Percentiles rank a stretch among this genome's conserved stretches.
These are phyloP conservation scores for Dunaliella sp. DNA, from an alignment of 139 green algal species.

Conservation along the genomic window DNA sequence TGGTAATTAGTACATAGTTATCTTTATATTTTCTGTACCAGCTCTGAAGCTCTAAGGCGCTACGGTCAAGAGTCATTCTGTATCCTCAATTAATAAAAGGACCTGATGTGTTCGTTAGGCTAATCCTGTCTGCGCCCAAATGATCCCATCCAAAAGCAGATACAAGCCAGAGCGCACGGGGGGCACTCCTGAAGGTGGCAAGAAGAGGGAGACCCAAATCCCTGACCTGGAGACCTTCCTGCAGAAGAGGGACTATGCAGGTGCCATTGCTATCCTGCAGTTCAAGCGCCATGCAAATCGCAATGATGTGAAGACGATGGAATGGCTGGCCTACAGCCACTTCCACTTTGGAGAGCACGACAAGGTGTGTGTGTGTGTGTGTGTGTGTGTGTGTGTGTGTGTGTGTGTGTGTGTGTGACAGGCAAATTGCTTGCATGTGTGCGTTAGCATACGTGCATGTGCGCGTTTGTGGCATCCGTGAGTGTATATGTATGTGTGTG, in stretches of 20 bases:
- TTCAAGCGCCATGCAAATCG: slow-evolving; percentile 53
- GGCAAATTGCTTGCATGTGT: not conserved
- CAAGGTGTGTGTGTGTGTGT: slow-evolving; percentile 47
- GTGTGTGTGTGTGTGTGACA: not conserved
- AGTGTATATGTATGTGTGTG: not conserved
- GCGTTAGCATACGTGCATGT: not conserved
- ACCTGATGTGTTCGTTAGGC: too few relatives aligned
- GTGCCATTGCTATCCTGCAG: slow-evolving; percentile 65
- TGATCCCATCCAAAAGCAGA: not conserved
- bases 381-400: not conserved
- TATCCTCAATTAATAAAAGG: too few relatives aligned
- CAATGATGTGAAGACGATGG: slow-evolving; percentile 50
- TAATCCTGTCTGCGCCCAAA: too few relatives aligned
- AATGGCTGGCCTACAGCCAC: slow-evolving; percentile 78
- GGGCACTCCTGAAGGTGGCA: not conserved
- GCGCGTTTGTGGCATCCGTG: not conserved
- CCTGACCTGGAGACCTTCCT: slow-evolving; percentile 69
- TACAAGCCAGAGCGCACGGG: not conserved
- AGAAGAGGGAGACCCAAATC: slow-evolving; percentile 30
- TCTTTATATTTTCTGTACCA: too few relatives aligned
- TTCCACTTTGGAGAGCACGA: slow-evolving; percentile 80
- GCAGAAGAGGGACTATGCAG: slow-evolving; percentile 62
- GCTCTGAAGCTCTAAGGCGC: too few relatives aligned
- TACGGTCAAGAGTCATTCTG: too few relatives aligned
- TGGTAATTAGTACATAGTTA: too few relatives aligned